Base-by-base conservation (phyloP, 2,329 filamentous ascomycete species). In the Erysiphe pulchra region DNA sequence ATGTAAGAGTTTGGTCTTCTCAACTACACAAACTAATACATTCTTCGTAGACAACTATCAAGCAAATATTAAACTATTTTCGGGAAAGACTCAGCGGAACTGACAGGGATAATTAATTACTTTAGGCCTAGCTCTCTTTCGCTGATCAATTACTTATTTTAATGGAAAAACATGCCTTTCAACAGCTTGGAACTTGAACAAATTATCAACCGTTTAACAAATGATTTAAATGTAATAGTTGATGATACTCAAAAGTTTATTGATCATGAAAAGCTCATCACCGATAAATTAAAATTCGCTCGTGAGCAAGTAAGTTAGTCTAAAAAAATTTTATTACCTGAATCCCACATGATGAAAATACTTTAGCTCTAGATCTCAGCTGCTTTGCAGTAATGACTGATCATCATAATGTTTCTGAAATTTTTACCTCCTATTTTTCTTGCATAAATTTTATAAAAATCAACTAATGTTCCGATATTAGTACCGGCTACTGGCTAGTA, bases 341-440 rank as follows among this genome's bases (percentile, higher is more conserved):
- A 24, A 6, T 24, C 42, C 46, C 43, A 39, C 49, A 63, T 67
- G 65, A 69, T 60, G 67, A 69, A 60, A 64, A 61, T 3, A 24
- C 63, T 56, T 59, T 82, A 83, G 79, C 79, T 84, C 79, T 83
- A 83, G 79, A 83, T 80, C 78, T 77, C 68, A 82, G 75, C 68
- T 71, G 65, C 39, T 58, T 55, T 51, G 61, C 65, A 68, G 65
- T 66, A 57, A 62, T 72, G 77, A 80, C 68, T 66, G 75, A 80
- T 61, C 72, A 55, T 47, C 47, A 62, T 60, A 63, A 67, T 68
- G 61, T 67, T 66, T 68, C 65, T 64, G 66, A 65, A 68, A 55
- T 56, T 57, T 65, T 64, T 66, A 38, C 24, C 40, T 50, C 48
- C 39, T 49, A 50, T 47, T 47, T 17, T 17, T 37, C 17, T 34